Base-by-base conservation (phyloP, 1,139 yeast genomes). In the Lodderomyces elongisporus region DNA sequence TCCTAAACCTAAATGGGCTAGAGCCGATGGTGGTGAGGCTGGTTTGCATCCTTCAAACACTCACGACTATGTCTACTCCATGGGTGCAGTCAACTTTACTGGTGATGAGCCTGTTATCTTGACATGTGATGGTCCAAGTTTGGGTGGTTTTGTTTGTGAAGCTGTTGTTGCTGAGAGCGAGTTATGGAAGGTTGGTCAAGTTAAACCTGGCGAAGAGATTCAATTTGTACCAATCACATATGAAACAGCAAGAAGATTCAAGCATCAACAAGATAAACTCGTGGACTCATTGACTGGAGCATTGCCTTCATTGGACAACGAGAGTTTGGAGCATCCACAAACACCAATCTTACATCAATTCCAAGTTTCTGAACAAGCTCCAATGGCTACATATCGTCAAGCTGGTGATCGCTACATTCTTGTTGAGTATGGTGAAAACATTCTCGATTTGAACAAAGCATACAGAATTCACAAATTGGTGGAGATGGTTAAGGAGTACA, bases 171-270 rank as follows among this genome's bases (percentile, higher is more conserved):
- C 87, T 17, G 95, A 88, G 55, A 87, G 94, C 22, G 98, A 91
- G 63, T 78, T 91, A 83, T 91, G 97, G 97, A 91, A 91, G 65
- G 84, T 91, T 54, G 98, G 98, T 35, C 97, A 91, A 64, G 89
- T 85, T 32, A 88, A 85, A 58, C 96, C 97, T 5, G 97, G 97
- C 52, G 97, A 89, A 51, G 49, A 58, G 39, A 78, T 91, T 44
- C 75, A 75, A 48, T 91, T 91, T 65, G 77, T 79, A 35, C 96
- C 96, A 30, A 69, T 91, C 32, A 52, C 77, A 8, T 82, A 75
- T 50, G 77, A 74, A 25, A 62, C 72, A 38, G 96, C 97, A 5
- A 69, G 82, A 48, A 52, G 56, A 13, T 65, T 88, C 55, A 82
- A 78, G 59, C 49, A 51, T 22, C 56, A 64, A 3, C 94, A 83